These are phyloP conservation scores for Arabis hirsuta DNA, from an alignment of 345 rosid genomes.

Conservation along the genomic window DNA sequence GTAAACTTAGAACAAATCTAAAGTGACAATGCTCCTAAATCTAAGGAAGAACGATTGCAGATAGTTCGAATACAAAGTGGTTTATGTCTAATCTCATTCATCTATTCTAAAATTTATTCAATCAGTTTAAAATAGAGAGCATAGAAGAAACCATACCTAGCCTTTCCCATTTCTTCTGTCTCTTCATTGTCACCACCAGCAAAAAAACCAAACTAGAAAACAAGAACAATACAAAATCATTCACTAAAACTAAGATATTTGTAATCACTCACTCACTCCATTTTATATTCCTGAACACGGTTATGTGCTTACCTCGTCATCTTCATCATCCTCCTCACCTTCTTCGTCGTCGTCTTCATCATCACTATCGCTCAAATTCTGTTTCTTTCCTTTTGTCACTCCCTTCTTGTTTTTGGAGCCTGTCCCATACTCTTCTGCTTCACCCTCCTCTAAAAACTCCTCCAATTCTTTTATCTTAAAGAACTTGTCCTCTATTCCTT, in stretches of 20 bases:
- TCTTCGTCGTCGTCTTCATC: conserved; percentile 41
- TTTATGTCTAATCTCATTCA: neutral
- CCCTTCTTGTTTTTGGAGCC: conserved; percentile 50
- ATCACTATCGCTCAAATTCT: conserved; percentile 47
- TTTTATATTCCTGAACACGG: neutral
- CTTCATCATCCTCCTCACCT: conserved; percentile 28
- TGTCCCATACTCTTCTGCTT: conserved; percentile 74
- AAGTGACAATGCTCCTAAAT: neutral
- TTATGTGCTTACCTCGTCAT: conserved; percentile 35
- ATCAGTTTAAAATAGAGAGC: conserved; percentile 21
- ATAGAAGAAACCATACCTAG: conserved; percentile 47
- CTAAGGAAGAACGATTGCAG: neutral
- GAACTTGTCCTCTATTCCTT: conserved; percentile 80
- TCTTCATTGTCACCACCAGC: conserved; percentile 53
- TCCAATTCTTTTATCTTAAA: conserved; percentile 80
- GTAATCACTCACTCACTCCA: neutral
- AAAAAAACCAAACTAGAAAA: conserved; percentile 59
- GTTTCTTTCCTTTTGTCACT: conserved; percentile 40
- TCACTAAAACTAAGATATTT: neutral
- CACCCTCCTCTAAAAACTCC: conserved; percentile 72
- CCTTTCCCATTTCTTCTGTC: conserved; percentile 44
- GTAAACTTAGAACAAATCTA: neutral
- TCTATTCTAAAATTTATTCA: neutral
- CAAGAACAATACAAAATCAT: conserved; percentile 15
- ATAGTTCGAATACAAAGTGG: conserved; percentile 2